Percentiles rank a stretch among this genome's conserved stretches.
Conservation (phyloP, 2,329 filamentous ascomycete species). For the Passalora sequoiae region DNA sequence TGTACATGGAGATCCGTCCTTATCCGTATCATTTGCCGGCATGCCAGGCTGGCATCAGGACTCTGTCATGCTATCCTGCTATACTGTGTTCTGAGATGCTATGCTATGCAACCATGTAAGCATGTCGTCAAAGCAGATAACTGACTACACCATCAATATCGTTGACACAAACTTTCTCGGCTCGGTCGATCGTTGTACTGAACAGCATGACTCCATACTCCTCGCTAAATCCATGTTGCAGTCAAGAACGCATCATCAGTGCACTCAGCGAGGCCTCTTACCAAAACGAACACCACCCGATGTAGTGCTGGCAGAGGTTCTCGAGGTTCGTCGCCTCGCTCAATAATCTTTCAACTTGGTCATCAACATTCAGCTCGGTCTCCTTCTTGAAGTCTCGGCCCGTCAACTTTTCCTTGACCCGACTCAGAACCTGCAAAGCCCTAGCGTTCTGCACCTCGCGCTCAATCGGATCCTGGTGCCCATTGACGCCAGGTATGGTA, state of each 20-base stretch:
- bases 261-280: conserved; percentile 41
- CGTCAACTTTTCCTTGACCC: conserved; percentile 93
- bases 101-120: too few relatives aligned
- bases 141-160: too few relatives aligned
- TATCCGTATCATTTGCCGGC: too few relatives aligned
- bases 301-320: conserved; percentile 97
- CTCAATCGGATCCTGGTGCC: conserved; percentile 35
- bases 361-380: conserved; percentile 77
- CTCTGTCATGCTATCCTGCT: too few relatives aligned
- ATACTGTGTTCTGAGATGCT: too few relatives aligned
- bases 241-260: not conserved
- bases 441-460: conserved; percentile 86
- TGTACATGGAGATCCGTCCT: too few relatives aligned
- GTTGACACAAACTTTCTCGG: too few relatives aligned
- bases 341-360: conserved; percentile 91
- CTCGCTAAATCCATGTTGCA: not conserved
- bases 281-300: conserved; percentile 99
- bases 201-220: not conserved
- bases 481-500: conserved; percentile 31
- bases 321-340: conserved; percentile 94
- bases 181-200: too few relatives aligned
- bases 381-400: conserved; percentile 83
- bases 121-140: too few relatives aligned
- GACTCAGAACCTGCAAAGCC: conserved; percentile 81
- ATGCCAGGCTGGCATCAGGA: too few relatives aligned